Evolutionary conservation across 208 protist genomes (phyloP).

Genomic region (Trypanosoma congolense): DNA sequence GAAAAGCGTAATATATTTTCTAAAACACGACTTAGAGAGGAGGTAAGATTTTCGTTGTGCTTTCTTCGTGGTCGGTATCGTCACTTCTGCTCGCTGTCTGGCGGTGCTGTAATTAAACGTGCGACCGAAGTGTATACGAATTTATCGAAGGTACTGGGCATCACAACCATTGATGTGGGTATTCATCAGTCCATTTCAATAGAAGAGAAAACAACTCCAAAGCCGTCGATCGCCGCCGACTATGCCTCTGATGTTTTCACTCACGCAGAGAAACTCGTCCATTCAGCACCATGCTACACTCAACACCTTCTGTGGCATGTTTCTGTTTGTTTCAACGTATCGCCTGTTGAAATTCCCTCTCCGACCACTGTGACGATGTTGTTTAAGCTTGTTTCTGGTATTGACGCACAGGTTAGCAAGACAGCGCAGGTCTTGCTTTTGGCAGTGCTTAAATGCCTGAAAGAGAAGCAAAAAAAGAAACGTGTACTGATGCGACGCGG

Average conservation of each 20-base stretch:
- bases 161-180: too few species aligned
- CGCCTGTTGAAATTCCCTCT: slow-evolving; percentile 14
- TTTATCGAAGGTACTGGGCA: slow-evolving; percentile 11
- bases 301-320: slow-evolving; percentile 10
- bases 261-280: too few species aligned
- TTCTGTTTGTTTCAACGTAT: slow-evolving; percentile 7
- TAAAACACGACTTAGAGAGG: too few species aligned
- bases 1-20: too few species aligned
- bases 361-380: slow-evolving; percentile 8
- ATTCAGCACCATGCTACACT: slow-evolving; percentile 5
- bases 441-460: slow-evolving; percentile 15
- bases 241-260: too few species aligned
- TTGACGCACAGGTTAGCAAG: slow-evolving; percentile 1
- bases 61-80: slow-evolving; percentile 6
- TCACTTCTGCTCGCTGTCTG: slow-evolving; percentile 12
- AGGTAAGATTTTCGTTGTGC: too few species aligned
- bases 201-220: too few species aligned
- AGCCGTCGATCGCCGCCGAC: too few species aligned
- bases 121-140: slow-evolving; percentile 12
- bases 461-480: slow-evolving; percentile 7
- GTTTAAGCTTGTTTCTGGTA: slow-evolving; percentile 18
- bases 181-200: too few species aligned
- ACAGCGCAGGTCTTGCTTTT: slow-evolving; percentile 20
- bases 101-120: slow-evolving; percentile 9
- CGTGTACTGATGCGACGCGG: slow-evolving; percentile 13